These are phyloP conservation scores for Brasilioporus rufonigricans DNA, from an alignment of 768 basidiomycete species.

Conservation along the genomic window DNA sequence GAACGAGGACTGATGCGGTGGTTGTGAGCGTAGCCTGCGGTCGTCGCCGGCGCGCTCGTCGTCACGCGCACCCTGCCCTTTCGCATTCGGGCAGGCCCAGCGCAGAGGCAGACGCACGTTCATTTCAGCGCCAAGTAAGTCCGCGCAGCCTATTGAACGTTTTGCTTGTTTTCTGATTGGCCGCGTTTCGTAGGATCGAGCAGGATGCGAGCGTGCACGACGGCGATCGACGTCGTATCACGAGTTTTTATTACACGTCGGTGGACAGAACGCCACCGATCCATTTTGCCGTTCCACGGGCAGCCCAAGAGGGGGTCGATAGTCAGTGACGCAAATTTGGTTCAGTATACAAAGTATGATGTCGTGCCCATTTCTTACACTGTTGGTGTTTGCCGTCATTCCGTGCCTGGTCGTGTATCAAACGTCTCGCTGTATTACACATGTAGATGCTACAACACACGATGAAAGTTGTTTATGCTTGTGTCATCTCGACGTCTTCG, in stretches of 20 bases:
- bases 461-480: conserved; percentile 23
- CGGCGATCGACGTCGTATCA: conserved; percentile 27
- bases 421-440: not conserved
- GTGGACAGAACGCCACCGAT: conserved; percentile 33
- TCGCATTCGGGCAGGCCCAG: conserved; percentile 39
- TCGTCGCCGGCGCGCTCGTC: conserved; percentile 41
- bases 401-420: not conserved
- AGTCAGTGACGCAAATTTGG: conserved; percentile 6
- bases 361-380: not conserved
- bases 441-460: not conserved
- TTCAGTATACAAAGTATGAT: not conserved
- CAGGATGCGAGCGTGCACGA: conserved; percentile 15
- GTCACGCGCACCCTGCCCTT: conserved; percentile 40
- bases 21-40: conserved; percentile 23
- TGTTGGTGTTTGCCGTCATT: not conserved
- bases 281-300: conserved; percentile 24
- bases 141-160: not conserved
- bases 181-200: conserved; percentile 22
- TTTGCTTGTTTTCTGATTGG: not conserved
- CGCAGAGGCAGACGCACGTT: conserved; percentile 32
- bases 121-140: conserved; percentile 41
- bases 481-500: conserved; percentile 56
- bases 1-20: not conserved
- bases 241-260: conserved; percentile 36
- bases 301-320: conserved; percentile 1